Evolutionary conservation across 2,329 filamentous ascomycete genomes (phyloP), one percentile per base, ranked within the genome.

Genomic region (Verticillium albo-atrum): DNA sequence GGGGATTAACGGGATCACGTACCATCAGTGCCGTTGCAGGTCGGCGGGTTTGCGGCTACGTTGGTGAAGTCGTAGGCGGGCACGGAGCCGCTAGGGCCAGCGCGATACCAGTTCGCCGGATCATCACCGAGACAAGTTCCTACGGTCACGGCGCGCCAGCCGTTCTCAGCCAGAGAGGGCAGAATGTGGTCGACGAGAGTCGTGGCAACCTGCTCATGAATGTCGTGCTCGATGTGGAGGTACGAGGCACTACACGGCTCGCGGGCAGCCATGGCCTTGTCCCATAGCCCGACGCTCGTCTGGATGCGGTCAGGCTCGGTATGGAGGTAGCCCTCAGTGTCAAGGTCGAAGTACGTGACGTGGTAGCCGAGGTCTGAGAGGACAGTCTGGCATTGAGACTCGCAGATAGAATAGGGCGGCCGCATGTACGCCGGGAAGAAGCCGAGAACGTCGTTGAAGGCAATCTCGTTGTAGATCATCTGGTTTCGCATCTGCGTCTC

Each of bases 361-460:
- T 58, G 60, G 28, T 63, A 63, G 5, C 60, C 62, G 1, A 63
- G 58, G 1, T 63, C 62, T 1, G 32, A 26, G 60, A 63, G 60
- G 51, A 28, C 17, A 10, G 47, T 50, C 62, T 57, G 54, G 4
- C 54, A 25, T 60, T 60, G 34, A 27, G 59, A 54, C 35, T 65
- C 66, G 63, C 70, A 66, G 26, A 62, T 60, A 10, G 60, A 62
- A 7, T 32, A 62, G 15, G 62, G 62, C 6, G 62, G 62, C 2
- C 77, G 71, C 75, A 79, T 77, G 64, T 81, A 81, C 2, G 77
- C 77, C 0, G 79, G 79, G 57, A 79, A 75, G 56, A 75, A 70
- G 10, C 78, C 77, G 6, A 82, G 63, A 17, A 79, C 71, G 20
- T 74, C 70, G 42, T 71, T 72, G 32, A 82, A 61, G 0, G 78